Evolutionary conservation across 495 filamentous ascomycete species (phyloP), one percentile per base, ranked within the genome.

Genomic region (Hypoxylon fragiforme): DNA sequence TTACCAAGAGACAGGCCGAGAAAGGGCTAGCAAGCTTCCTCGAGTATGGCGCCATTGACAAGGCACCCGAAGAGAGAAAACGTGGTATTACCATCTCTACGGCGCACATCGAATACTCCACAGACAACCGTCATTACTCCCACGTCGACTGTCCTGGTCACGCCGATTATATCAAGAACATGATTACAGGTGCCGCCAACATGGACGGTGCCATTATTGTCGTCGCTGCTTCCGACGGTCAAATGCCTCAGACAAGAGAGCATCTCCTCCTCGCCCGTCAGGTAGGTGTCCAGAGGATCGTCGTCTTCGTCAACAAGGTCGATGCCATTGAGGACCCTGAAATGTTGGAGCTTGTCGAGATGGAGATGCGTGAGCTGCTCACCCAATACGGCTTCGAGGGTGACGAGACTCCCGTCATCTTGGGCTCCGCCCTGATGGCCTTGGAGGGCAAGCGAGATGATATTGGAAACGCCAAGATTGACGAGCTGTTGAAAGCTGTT

Each of bases 91-190:
- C 94, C 67, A 98, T 98, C 77, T 90, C 94, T 39, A 90, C 92
- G 32, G 90, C 94, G 56, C 94, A 98, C 77, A 95, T 98, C 75
- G 94, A 98, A 79, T 98, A 97, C 76, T 78, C 87, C 65, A 97
- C 94, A 69, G 88, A 95, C 3, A 71, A 70, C 62, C 85, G 95
- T 60, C 94, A 98, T 78, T 98, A 98, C 78, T 91, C 94, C 65
- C 94, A 98, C 83, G 94, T 98, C 78, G 94, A 98, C 83, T 98
- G 94, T 74, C 94, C 94, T 46, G 94, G 94, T 73, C 94, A 98
- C 85, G 94, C 94, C 70, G 94, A 98, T 90, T 98, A 97, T 81
- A 97, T 98, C 77, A 98, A 98, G 85, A 98, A 98, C 84, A 97
- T 97, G 92, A 97, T 97, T 73, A 96, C 92, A 60, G 92, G 92